Evolutionary conservation across 1,139 yeast species (phyloP).

Genomic region (Lodderomyces orthopsilosis): DNA sequence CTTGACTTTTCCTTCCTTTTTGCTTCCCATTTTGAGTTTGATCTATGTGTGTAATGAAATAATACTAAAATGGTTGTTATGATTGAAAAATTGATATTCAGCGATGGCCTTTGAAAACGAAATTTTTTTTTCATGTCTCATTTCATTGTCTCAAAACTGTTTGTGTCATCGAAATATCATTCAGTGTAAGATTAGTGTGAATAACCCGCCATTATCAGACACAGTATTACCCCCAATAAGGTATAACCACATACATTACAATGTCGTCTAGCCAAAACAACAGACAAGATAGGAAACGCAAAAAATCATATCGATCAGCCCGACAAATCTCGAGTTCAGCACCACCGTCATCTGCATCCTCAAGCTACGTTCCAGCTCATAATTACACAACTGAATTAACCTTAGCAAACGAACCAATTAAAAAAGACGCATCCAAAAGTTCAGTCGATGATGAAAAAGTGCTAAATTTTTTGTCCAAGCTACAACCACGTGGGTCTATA

Average conservation of each 20-base stretch:
- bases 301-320: not conserved
- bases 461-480: conserved; percentile 11
- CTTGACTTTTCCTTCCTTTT: conserved; percentile 3
- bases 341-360: not conserved
- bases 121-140: too few species aligned
- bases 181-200: too few species aligned
- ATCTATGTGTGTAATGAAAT: not conserved
- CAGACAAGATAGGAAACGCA: conserved; percentile 3
- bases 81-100: not conserved
- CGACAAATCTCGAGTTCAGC: conserved; percentile 1
- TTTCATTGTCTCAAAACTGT: too few species aligned
- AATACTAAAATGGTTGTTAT: too few species aligned
- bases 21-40: conserved; percentile 41
- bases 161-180: too few species aligned
- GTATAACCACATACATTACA: conserved; percentile 1
- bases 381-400: not conserved
- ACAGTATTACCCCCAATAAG: too few species aligned
- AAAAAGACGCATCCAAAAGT: not conserved
- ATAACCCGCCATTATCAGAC: too few species aligned
- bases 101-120: too few species aligned
- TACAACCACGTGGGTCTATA: conserved; percentile 6
- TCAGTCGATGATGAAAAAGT: conserved; percentile 11
- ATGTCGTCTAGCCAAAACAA: not conserved
- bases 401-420: conserved; percentile 1
- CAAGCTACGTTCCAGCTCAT: conserved; percentile 1